phyloP scores from a whole-genome alignment of 768 basidiomycete genomes.

The Coprinopsis strossmayeri region DNA sequence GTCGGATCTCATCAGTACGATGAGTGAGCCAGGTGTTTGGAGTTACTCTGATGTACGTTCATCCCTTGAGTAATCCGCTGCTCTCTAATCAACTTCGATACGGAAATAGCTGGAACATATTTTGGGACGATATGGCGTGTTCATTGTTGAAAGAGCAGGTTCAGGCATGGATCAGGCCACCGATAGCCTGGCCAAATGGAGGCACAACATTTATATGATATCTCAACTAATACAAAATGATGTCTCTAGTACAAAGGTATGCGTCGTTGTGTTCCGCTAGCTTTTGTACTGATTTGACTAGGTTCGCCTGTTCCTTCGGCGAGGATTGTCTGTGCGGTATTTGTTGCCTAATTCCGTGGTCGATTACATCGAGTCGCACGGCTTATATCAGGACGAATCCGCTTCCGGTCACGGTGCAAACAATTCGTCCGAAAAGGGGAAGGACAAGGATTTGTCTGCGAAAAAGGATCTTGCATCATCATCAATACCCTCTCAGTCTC shows the following conservation, averaged over 20 bases:
- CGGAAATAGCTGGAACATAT: constrained; percentile 83
- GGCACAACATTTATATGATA: constrained; percentile 84
- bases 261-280: constrained; percentile 2
- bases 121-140: constrained; percentile 87
- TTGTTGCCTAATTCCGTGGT: constrained; percentile 87
- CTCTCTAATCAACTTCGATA: constrained; percentile 6
- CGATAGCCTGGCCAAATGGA: constrained; percentile 68
- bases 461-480: constrained; percentile 21
- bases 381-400: constrained; percentile 64
- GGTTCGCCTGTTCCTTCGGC: constrained; percentile 68
- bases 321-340: constrained; percentile 82
- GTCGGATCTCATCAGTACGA: constrained; percentile 95
- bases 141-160: constrained; percentile 94
- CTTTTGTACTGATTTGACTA: constrained; percentile 13
- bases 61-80: constrained; percentile 9
- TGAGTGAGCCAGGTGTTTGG: constrained; percentile 99
- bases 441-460: constrained; percentile 24
- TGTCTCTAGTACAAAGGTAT: constrained; percentile 89
- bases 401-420: constrained; percentile 15
- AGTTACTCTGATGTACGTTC: constrained; percentile 81
- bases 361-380: constrained; percentile 87
- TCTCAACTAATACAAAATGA: constrained; percentile 96
- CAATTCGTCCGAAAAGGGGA: constrained; percentile 25
- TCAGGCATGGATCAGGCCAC: constrained; percentile 84
- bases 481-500: constrained; percentile 13